Evolutionary conservation across 1,139 yeast genomes (phyloP).

Genomic region (Geotrichum aggregatum): DNA sequence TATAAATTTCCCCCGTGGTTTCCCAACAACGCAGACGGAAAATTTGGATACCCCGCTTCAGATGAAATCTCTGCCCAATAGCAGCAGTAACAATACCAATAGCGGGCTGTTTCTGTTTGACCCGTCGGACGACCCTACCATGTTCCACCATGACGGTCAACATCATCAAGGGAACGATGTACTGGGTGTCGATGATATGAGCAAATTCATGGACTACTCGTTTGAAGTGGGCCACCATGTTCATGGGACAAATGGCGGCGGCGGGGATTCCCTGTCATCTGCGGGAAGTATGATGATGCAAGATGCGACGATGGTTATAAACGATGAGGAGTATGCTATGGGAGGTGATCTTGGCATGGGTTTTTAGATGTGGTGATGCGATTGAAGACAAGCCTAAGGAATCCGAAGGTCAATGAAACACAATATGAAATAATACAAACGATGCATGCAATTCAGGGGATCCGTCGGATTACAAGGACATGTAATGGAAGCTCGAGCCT

Average conservation of each 20-base stretch:
- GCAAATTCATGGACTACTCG: constrained; percentile 17
- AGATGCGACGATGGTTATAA: constrained; percentile 2
- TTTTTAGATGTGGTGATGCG: neutral
- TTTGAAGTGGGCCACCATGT: neutral
- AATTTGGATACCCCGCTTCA: too few relatives aligned
- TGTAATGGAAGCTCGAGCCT: too few relatives aligned
- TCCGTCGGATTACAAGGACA: too few relatives aligned
- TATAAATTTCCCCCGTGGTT: too few relatives aligned
- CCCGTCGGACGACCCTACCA: constrained; percentile 14
- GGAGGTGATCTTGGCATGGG: neutral
- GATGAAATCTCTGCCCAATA: too few relatives aligned
- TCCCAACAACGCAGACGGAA: neutral
- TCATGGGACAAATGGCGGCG: neutral
- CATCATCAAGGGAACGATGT: neutral
- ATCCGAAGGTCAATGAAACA: too few relatives aligned
- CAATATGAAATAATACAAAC: too few relatives aligned
- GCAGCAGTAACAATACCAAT: neutral
- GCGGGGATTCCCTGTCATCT: neutral
- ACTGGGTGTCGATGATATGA: constrained; percentile 4
- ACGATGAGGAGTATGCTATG: neutral
- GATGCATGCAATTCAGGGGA: too few relatives aligned
- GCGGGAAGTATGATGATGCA: constrained; percentile 12
- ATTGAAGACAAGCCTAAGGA: neutral
- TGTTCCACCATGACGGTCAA: constrained; percentile 2
- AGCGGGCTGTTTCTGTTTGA: constrained; percentile 11